A percentile compares a stretch with the other conserved stretches of the same genome.
Evolutionary conservation across 208 protist species (phyloP).

Genomic region (Acanthamoeba royreba): DNA sequence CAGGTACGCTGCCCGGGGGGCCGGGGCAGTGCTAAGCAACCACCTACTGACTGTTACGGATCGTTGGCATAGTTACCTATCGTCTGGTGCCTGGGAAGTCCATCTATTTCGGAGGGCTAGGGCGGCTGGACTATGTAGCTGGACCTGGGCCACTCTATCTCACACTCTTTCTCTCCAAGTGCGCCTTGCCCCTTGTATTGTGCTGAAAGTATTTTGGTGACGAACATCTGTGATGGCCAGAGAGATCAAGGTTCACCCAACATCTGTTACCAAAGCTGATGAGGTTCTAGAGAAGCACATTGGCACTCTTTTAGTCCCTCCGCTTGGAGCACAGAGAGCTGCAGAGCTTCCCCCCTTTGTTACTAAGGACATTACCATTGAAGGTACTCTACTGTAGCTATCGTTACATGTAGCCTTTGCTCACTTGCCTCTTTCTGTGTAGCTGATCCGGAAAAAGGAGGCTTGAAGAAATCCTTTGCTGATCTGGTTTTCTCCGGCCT

Average conservation of each 20-base stretch:
- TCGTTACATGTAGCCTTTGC: background rate
- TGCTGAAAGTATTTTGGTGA: too few species aligned
- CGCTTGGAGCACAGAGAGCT: background rate
- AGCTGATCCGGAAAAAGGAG: background rate
- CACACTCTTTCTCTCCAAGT: slow-evolving; percentile 24
- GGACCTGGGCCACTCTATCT: background rate
- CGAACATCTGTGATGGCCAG: too few species aligned
- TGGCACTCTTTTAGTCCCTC: background rate
- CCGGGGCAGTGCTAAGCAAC: too few species aligned
- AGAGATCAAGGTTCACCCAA: slow-evolving; percentile 8
- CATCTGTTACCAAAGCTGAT: background rate
- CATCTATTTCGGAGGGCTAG: slow-evolving; percentile 54
- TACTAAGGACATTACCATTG: background rate
- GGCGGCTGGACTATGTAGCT: slow-evolving; percentile 49
- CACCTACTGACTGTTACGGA: too few species aligned
- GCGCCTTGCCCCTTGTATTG: too few species aligned
- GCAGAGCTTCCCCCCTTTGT: background rate
- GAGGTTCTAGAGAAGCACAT: background rate
- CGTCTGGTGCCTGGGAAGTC: slow-evolving; percentile 52
- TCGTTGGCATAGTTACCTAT: background rate
- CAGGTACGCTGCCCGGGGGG: background rate
- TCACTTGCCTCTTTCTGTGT: too few species aligned
- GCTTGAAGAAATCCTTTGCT: slow-evolving; percentile 41
- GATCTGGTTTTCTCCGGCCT: slow-evolving; percentile 67
- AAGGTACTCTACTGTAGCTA: background rate